Conservation (phyloP, 352 stramenopile genomes). For the Phytophthora constricta region DNA sequence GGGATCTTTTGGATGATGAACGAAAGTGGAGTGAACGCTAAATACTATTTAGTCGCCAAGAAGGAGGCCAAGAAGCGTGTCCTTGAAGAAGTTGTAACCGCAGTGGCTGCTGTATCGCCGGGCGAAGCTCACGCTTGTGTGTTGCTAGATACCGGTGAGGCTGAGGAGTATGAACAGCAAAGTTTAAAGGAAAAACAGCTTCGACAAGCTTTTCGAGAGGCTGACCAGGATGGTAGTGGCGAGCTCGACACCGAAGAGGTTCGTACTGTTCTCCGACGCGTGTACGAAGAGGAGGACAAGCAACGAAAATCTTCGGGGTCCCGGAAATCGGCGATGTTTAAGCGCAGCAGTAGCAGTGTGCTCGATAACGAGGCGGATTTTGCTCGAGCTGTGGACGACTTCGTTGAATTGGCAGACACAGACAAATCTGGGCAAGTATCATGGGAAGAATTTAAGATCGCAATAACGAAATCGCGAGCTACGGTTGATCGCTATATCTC, state of each 20-base stretch:
- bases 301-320: constrained; percentile 42
- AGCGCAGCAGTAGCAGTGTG: constrained; percentile 56
- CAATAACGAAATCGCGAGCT: constrained; percentile 80
- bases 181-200: constrained; percentile 89
- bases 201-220: constrained; percentile 76
- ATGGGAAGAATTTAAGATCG: constrained; percentile 88
- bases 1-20: constrained; percentile 89
- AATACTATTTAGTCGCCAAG: constrained; percentile 81
- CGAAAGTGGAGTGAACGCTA: constrained; percentile 79
- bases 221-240: constrained; percentile 76
- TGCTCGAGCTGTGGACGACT: constrained; percentile 70
- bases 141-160: constrained; percentile 69
- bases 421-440: constrained; percentile 82
- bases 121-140: constrained; percentile 63
- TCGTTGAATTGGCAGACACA: constrained; percentile 79
- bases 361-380: constrained; percentile 68
- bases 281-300: constrained; percentile 76
- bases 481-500: constrained; percentile 75
- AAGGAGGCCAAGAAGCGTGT: constrained; percentile 61
- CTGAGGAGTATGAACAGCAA: constrained; percentile 80
- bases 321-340: constrained; percentile 38
- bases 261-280: constrained; percentile 67
- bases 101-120: constrained; percentile 57
- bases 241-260: constrained; percentile 85
- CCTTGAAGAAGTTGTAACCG: constrained; percentile 60